Conservation (phyloP, 1,139 yeast species). For the Debaryomyces coudertii region DNA sequence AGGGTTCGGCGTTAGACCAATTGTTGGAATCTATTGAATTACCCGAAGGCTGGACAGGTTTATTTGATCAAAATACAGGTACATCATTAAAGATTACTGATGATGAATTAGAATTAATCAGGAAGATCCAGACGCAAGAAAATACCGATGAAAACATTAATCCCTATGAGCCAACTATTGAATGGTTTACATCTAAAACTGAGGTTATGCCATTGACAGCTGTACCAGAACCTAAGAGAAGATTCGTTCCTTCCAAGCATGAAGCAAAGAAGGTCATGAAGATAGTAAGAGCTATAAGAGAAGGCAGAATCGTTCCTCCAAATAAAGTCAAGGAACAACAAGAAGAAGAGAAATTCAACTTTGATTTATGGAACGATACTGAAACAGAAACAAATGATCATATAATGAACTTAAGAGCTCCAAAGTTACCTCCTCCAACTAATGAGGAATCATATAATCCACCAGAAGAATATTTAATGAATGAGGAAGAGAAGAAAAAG, state of each 20-base stretch:
- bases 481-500: slow-evolving; percentile 72
- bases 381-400: slow-evolving; percentile 62
- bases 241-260: slow-evolving; percentile 94
- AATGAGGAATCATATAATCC: slow-evolving; percentile 97
- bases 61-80: slow-evolving; percentile 89
- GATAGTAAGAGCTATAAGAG: slow-evolving; percentile 93
- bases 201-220: slow-evolving; percentile 95
- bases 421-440: slow-evolving; percentile 94
- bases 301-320: slow-evolving; percentile 88
- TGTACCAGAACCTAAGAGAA: slow-evolving; percentile 93
- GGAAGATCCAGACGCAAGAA: slow-evolving; percentile 83
- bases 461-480: slow-evolving; percentile 88
- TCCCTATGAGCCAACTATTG: slow-evolving; percentile 92
- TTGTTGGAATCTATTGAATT: slow-evolving; percentile 86
- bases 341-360: slow-evolving; percentile 55
- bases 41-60: slow-evolving; percentile 99
- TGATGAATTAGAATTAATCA: slow-evolving; percentile 87
- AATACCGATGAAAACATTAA: slow-evolving; percentile 77
- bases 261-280: slow-evolving; percentile 97
- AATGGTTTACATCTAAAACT: slow-evolving; percentile 87
- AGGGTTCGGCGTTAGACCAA: slow-evolving; percentile 91
- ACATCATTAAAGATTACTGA: slow-evolving; percentile 79
- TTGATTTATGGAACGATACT: slow-evolving; percentile 85
- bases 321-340: slow-evolving; percentile 55
- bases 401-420: slow-evolving; percentile 91